Evolutionary conservation across 2,329 filamentous ascomycete species (phyloP).

Genomic region (Colletotrichum siamense): DNA sequence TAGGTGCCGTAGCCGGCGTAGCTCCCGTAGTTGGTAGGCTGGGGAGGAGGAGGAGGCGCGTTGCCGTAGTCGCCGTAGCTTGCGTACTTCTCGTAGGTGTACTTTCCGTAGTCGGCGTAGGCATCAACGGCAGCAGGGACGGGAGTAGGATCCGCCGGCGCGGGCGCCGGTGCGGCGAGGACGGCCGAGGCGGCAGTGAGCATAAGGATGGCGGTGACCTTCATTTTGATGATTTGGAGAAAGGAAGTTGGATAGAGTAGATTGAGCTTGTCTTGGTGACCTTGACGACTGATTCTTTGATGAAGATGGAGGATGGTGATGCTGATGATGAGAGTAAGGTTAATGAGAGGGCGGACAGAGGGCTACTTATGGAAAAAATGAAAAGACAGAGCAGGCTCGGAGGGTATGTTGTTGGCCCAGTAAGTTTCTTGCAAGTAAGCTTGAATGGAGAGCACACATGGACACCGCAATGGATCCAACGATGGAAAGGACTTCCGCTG

Average conservation of each 20-base stretch:
- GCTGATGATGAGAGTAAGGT: background rate
- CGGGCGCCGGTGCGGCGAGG: slow-evolving; percentile 23
- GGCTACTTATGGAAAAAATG: slow-evolving; percentile 5
- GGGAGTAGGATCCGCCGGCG: slow-evolving; percentile 15
- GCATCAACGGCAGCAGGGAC: background rate
- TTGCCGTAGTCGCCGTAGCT: slow-evolving; percentile 1
- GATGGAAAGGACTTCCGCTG: background rate
- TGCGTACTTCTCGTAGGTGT: slow-evolving; percentile 12
- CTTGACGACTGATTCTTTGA: background rate
- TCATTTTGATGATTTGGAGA: slow-evolving; percentile 28
- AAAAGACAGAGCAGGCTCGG: background rate
- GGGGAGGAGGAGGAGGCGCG: background rate
- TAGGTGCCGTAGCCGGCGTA: slow-evolving; percentile 20
- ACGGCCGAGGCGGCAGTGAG: slow-evolving; percentile 28
- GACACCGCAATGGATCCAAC: background rate
- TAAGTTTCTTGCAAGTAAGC: background rate
- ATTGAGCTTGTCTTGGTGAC: background rate
- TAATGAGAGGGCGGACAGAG: background rate
- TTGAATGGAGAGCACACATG: background rate
- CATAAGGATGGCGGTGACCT: slow-evolving; percentile 31
- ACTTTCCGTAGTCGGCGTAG: slow-evolving; percentile 16
- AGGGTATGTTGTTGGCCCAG: background rate
- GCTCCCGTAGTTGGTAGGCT: background rate
- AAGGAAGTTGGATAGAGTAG: background rate
- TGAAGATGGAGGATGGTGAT: background rate